Conservation (phyloP, 1,284 basidiomycete genomes). For the Cutaneotrichosporon cutaneum region DNA sequence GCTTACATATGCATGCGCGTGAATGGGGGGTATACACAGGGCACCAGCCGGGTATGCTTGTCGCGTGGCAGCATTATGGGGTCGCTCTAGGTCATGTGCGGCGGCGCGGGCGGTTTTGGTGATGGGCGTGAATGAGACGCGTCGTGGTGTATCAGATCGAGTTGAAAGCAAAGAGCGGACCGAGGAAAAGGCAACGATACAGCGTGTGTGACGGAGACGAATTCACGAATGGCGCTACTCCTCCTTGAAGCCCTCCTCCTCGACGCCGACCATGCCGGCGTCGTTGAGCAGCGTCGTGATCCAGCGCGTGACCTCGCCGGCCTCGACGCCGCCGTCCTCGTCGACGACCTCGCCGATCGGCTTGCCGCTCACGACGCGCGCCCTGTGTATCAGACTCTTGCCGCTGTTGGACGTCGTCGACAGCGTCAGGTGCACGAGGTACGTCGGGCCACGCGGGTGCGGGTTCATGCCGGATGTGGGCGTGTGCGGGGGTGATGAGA, state of each 20-base stretch:
- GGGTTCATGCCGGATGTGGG: conserved; percentile 22
- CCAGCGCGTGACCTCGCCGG: conserved; percentile 46
- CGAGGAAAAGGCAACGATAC: not conserved
- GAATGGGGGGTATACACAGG: conserved; percentile 1
- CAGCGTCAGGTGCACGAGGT: conserved; percentile 40
- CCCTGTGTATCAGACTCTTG: conserved; percentile 46
- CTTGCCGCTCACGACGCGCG: conserved; percentile 37
- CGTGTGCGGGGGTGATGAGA: conserved; percentile 9
- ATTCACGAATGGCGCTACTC: conserved; percentile 24
- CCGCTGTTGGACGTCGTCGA: conserved; percentile 49
- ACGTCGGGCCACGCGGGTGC: conserved; percentile 37
- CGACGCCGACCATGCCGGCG: conserved; percentile 41
- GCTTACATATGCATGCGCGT: not conserved
- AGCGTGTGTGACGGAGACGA: not conserved
- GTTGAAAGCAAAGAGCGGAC: not conserved
- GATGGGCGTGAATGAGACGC: not conserved
- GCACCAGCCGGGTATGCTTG: not conserved
- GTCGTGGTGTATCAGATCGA: not conserved
- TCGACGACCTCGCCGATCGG: conserved; percentile 47
- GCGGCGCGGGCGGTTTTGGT: not conserved
- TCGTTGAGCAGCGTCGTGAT: conserved; percentile 35
- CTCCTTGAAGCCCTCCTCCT: conserved; percentile 38
- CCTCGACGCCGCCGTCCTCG: conserved; percentile 45
- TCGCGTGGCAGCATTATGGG: not conserved
- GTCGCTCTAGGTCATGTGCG: not conserved